These are phyloP conservation scores for Neonectria coccinea DNA, from an alignment of 2,329 filamentous ascomycete genomes.

Conservation along the genomic window DNA sequence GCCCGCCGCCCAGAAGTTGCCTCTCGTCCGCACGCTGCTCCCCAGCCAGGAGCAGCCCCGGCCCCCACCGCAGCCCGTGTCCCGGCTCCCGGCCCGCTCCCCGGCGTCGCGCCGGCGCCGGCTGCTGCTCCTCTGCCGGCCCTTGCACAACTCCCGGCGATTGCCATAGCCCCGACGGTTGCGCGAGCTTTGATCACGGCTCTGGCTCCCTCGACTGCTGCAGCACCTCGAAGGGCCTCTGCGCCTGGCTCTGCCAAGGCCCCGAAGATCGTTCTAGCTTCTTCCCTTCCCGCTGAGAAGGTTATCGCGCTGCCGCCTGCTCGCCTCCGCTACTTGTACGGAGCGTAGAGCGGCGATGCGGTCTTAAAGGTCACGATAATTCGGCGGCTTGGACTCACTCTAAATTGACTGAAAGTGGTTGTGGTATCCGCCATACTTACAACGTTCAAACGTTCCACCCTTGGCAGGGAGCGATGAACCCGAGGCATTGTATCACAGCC, in stretches of 20 bases:
- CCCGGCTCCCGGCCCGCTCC: constrained; percentile 22
- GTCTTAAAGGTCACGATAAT: no score
- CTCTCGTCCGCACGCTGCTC: constrained; percentile 20
- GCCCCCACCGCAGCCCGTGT: constrained; percentile 18
- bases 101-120: not conserved
- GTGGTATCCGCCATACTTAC: not conserved
- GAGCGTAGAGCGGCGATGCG: not conserved
- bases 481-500: not conserved
- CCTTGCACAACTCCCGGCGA: constrained; percentile 26
- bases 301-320: constrained; percentile 16
- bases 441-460: not conserved
- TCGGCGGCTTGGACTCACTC: not conserved
- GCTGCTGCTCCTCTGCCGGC: constrained; percentile 17
- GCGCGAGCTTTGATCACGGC: constrained; percentile 17
- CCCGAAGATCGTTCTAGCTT: constrained; percentile 24
- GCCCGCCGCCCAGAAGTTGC: constrained; percentile 8
- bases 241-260: constrained; percentile 20
- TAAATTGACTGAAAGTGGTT: not conserved
- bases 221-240: constrained; percentile 13
- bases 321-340: constrained; percentile 5
- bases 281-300: constrained; percentile 10
- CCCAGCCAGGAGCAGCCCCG: constrained; percentile 13
- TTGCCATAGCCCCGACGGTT: constrained; percentile 31
- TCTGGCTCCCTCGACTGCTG: constrained; percentile 17
- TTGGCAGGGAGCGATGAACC: not conserved